These are phyloP conservation scores for Chamaecyparis obtusa DNA, from an alignment of 75 land plant species.

Conservation along the genomic window DNA sequence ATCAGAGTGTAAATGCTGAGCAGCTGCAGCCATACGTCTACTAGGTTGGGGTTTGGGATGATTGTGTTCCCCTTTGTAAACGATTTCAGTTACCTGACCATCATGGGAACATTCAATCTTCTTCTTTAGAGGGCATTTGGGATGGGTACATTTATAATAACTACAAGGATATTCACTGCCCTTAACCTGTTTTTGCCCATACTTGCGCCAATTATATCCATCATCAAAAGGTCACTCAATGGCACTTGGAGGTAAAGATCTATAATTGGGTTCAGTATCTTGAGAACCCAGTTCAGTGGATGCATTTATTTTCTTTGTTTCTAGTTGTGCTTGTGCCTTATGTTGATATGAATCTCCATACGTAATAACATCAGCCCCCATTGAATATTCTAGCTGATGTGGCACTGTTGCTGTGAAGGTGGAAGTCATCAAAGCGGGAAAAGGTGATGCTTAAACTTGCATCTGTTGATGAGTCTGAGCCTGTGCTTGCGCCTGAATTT, in stretches of 20 bases:
- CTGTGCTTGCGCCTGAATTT: conserved; percentile 63
- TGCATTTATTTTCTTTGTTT: conserved; percentile 3
- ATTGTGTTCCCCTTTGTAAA: conserved; percentile 82
- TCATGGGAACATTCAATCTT: conserved; percentile 80
- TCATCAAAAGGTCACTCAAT: conserved; percentile 75
- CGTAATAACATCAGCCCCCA: background rate
- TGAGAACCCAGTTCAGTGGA: conserved; percentile 19
- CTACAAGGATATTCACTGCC: conserved; percentile 83
- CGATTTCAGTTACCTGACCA: conserved; percentile 82
- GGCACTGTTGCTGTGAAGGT: conserved; percentile 15
- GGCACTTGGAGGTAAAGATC: conserved; percentile 17
- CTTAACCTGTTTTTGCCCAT: conserved; percentile 91
- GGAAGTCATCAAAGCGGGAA: conserved; percentile 15
- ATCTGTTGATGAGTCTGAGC: conserved; percentile 26
- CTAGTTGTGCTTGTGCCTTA: conserved; percentile 1
- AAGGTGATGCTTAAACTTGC: conserved; percentile 16
- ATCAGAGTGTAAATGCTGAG: background rate
- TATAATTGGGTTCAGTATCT: conserved; percentile 25
- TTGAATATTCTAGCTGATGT: conserved; percentile 6
- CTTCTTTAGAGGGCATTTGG: conserved; percentile 77
- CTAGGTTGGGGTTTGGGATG: conserved; percentile 60
- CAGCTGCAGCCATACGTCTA: conserved; percentile 26
- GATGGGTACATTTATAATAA: conserved; percentile 83
- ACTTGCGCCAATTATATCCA: conserved; percentile 92
- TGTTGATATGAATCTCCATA: conserved; percentile 12